Percentiles rank a stretch among this genome's conserved stretches.
phyloP scores from a whole-genome alignment of 2,329 filamentous ascomycete genomes.

The Hirsutella thompsonii region DNA sequence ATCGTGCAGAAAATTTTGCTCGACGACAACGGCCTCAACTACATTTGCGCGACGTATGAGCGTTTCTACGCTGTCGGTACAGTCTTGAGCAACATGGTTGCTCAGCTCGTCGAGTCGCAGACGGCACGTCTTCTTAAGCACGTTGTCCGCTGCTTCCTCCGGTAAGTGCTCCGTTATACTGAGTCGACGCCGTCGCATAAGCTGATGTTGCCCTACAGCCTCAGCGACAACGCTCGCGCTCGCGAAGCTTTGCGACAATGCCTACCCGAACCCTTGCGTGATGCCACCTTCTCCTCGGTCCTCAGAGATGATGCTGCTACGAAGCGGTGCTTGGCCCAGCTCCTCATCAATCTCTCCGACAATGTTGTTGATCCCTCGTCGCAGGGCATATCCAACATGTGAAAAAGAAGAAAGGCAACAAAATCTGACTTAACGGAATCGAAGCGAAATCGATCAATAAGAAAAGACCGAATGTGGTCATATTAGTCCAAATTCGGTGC shows the following conservation, averaged over 20 bases:
- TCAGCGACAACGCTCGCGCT: slow-evolving; percentile 92
- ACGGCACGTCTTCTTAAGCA: slow-evolving; percentile 93
- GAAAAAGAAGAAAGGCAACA: too few species aligned
- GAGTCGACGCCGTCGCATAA: not conserved
- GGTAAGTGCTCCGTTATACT: slow-evolving; percentile 36
- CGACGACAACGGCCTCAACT: slow-evolving; percentile 91
- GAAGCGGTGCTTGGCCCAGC: slow-evolving; percentile 92
- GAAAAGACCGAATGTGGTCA: too few species aligned
- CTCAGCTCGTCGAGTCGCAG: slow-evolving; percentile 92
- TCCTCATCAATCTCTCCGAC: slow-evolving; percentile 91
- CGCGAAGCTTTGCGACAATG: slow-evolving; percentile 92
- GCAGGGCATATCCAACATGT: slow-evolving; percentile 21
- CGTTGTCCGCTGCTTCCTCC: slow-evolving; percentile 90
- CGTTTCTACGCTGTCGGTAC: slow-evolving; percentile 97
- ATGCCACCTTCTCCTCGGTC: slow-evolving; percentile 93
- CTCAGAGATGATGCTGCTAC: slow-evolving; percentile 94
- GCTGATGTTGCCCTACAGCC: slow-evolving; percentile 33
- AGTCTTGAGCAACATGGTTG: slow-evolving; percentile 97
- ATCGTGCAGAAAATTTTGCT: slow-evolving; percentile 98
- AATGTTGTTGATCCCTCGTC: slow-evolving; percentile 48
- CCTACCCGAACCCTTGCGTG: slow-evolving; percentile 93
- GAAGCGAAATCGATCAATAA: too few species aligned
- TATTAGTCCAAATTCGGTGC: too few species aligned
- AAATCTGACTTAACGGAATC: too few species aligned
- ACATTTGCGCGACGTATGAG: slow-evolving; percentile 98